Evolutionary conservation across 495 filamentous ascomycete species (phyloP).

Genomic region (Xylaria longipes): DNA sequence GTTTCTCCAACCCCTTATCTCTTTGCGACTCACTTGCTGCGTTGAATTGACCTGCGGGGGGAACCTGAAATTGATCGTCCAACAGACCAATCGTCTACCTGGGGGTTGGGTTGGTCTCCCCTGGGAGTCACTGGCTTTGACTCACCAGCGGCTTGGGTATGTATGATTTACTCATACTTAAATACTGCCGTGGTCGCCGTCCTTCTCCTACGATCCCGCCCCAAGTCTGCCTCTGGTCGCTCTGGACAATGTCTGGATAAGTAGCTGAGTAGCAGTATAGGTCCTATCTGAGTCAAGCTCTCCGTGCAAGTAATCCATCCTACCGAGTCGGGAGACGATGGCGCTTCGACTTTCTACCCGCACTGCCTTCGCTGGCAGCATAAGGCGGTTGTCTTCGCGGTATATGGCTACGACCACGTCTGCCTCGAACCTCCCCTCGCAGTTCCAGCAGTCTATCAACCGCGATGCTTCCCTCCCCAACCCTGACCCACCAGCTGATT

Average conservation of each 20-base stretch:
- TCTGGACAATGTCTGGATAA: neutral
- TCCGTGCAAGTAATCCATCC: neutral
- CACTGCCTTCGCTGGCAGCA: constrained; percentile 19
- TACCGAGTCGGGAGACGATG: constrained; percentile 25
- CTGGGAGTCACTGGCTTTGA: constrained; percentile 15
- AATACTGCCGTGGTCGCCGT: neutral
- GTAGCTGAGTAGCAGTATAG: neutral
- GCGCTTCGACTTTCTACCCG: constrained; percentile 32
- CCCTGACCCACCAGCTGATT: constrained; percentile 80
- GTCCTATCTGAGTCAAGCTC: neutral
- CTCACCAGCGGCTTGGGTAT: constrained; percentile 14
- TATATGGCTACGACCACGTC: constrained; percentile 26
- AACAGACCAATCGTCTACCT: neutral
- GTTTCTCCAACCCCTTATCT: neutral
- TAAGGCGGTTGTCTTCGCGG: constrained; percentile 30
- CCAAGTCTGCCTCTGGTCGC: neutral
- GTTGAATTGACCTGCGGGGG: neutral
- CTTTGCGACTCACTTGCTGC: neutral
- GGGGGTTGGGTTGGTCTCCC: neutral
- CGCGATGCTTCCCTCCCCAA: constrained; percentile 71
- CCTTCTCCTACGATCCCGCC: neutral
- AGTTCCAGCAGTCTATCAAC: constrained; percentile 29
- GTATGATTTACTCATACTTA: neutral
- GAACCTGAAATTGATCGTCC: neutral
- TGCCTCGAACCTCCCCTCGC: constrained; percentile 32